Base-by-base conservation (phyloP, 306 rosid genomes). In the Vigna reflexopilosa region DNA sequence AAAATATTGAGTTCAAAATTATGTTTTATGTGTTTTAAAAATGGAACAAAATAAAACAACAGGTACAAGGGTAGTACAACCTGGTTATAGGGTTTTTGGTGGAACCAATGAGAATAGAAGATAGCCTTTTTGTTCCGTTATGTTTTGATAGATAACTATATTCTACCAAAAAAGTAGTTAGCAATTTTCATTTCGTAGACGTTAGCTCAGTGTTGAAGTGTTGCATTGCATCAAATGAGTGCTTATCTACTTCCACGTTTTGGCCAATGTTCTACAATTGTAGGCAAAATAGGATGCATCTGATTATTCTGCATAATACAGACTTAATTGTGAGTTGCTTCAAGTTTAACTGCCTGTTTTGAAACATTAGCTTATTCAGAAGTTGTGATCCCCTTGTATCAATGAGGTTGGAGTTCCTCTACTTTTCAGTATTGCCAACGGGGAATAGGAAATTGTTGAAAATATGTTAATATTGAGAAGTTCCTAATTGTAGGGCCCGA, bases 391-490 rank as follows among this genome's bases (percentile, higher is more conserved):
- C 15, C 62, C 74, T 52, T 80, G 59, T 64, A 26, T 7, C 15
- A 45, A 26, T 40, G 61, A 64, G 70, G 56, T 52, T 40, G 74
- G 45, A n/a, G 19, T 55, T 55, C 10, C 17, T 13, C 40, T 8
- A 44, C 12, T 42, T 54, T 30, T 20, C 30, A 20, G 45, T 64
- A 54, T 14, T 67, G 51, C 56, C 44, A 45, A 34, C 47, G 51
- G 57, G 45, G 70, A 30, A n/a, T 56, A 15, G 57, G 20, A 45
- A 73, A 47, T 47, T 65, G 2, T 75, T 65, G 48, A 14, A 34
- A 50, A 57, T 44, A 74, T 22, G 73, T 54, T 38, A 58, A 75
- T 54, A 68, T 24, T 67, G 73, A 57, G 58, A 48, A 67, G 51
- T 38, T 45, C 72, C 13, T 9, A 48, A 22, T n/a, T 13, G 19